These are phyloP conservation scores for Podospora bellae-mahoneyi DNA, from an alignment of 495 filamentous ascomycete genomes.

Conservation along the genomic window DNA sequence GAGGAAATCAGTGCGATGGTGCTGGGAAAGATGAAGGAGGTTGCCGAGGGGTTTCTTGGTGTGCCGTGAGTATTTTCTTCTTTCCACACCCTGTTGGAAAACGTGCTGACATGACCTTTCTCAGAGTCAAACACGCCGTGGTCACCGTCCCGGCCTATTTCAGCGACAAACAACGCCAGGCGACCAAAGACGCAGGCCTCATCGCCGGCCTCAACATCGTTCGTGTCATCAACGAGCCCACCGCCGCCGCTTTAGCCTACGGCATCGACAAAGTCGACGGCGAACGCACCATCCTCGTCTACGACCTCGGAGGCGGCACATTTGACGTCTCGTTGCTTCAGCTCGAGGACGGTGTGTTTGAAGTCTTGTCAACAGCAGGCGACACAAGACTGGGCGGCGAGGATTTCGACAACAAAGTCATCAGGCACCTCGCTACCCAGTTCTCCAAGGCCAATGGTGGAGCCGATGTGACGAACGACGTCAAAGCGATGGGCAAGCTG, in stretches of 20 bases:
- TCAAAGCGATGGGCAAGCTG: conserved; percentile 95
- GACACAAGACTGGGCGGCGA: conserved; percentile 97
- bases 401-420: conserved; percentile 94
- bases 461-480: conserved; percentile 79
- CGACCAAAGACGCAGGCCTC: conserved; percentile 88
- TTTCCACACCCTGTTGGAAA: neutral
- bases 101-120: neutral
- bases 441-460: conserved; percentile 66
- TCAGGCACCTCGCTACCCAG: conserved; percentile 82
- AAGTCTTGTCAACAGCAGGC: conserved; percentile 92
- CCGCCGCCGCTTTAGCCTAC: conserved; percentile 78
- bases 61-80: conserved; percentile 50
- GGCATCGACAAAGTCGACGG: conserved; percentile 70
- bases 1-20: conserved; percentile 84
- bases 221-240: conserved; percentile 90
- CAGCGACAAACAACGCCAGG: conserved; percentile 93
- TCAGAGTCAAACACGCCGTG: conserved; percentile 79
- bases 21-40: conserved; percentile 89
- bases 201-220: conserved; percentile 91
- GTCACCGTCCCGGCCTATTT: conserved; percentile 95
- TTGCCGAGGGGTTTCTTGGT: conserved; percentile 81
- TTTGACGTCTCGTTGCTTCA: conserved; percentile 97
- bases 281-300: conserved; percentile 82
- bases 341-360: conserved; percentile 87
- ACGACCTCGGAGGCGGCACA: conserved; percentile 97